phyloP scores from a whole-genome alignment of 371 early-diverging fungal genomes.

The Cokeromyces recurvatus region DNA sequence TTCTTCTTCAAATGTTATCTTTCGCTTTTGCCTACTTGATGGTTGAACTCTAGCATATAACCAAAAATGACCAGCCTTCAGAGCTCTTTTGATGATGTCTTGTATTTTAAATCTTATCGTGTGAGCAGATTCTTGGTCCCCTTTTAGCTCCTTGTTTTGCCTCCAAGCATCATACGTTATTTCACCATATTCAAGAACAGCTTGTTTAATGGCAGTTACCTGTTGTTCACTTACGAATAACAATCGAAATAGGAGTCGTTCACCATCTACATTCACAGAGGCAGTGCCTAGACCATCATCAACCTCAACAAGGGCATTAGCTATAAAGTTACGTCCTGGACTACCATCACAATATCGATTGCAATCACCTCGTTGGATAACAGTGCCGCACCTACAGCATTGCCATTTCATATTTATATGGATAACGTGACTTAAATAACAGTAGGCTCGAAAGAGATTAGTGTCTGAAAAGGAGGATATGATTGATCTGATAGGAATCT shows the following conservation, averaged over 20 bases:
- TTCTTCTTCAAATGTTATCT: too few relatives aligned
- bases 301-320: slow-evolving; percentile 14
- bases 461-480: background rate
- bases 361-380: slow-evolving; percentile 15
- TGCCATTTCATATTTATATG: slow-evolving; percentile 13
- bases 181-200: slow-evolving; percentile 11
- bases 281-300: slow-evolving; percentile 21
- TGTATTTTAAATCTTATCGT: too few relatives aligned
- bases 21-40: too few relatives aligned
- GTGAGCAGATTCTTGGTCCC: too few relatives aligned
- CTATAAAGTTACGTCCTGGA: slow-evolving; percentile 11
- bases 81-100: background rate
- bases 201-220: slow-evolving; percentile 11
- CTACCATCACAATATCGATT: slow-evolving; percentile 17
- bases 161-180: slow-evolving; percentile 3
- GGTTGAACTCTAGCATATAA: background rate
- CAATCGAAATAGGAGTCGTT: slow-evolving; percentile 19
- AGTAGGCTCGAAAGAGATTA: too few relatives aligned
- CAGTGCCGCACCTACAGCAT: slow-evolving; percentile 22
- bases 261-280: slow-evolving; percentile 24
- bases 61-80: slow-evolving; percentile 1
- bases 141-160: background rate
- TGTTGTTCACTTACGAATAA: slow-evolving; percentile 11
- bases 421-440: too few relatives aligned
- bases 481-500: background rate